Percentiles rank a stretch among this genome's conserved stretches.
Evolutionary conservation across 75 land plant genomes (phyloP).

Genomic region (Selaginella moellendorffii): DNA sequence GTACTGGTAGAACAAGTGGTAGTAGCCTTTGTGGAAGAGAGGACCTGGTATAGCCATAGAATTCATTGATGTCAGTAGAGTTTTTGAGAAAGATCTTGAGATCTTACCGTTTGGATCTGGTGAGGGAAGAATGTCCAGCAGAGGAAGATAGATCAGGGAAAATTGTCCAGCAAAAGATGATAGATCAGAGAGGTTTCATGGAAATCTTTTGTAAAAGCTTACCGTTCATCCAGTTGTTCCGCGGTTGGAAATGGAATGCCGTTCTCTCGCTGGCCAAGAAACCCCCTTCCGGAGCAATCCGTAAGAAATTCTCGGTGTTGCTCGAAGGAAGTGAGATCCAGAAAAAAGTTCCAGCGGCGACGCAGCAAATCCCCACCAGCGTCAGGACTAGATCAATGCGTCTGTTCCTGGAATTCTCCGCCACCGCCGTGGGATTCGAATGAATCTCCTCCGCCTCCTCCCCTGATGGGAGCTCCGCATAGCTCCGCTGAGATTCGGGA

Average conservation of each 20-base stretch:
- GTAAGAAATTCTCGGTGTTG: not conserved
- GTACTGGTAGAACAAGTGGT: constrained; percentile 37
- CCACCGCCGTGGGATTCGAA: too few relatives aligned
- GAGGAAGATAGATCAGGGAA: not conserved
- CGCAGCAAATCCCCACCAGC: not conserved
- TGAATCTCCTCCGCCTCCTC: not conserved
- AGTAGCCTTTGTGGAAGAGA: constrained; percentile 32
- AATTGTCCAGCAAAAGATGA: not conserved
- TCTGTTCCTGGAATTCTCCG: too few relatives aligned
- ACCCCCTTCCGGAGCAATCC: not conserved
- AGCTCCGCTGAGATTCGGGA: not conserved
- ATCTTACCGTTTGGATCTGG: constrained; percentile 18
- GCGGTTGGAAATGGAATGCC: constrained; percentile 26
- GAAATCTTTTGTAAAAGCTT: not conserved
- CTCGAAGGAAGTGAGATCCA: not conserved
- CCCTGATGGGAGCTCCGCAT: not conserved
- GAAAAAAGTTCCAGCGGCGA: not conserved
- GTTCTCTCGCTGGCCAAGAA: constrained; percentile 5
- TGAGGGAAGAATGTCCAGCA: not conserved
- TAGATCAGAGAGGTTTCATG: too few relatives aligned
- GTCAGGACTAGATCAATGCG: too few relatives aligned
- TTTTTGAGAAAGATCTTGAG: not conserved
- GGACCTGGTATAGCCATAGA: constrained; percentile 22
- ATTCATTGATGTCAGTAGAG: not conserved
- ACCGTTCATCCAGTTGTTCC: constrained; percentile 31